Evolutionary conservation across 352 stramenopile species (phyloP).

Genomic region (Globisporangium cystogenes): DNA sequence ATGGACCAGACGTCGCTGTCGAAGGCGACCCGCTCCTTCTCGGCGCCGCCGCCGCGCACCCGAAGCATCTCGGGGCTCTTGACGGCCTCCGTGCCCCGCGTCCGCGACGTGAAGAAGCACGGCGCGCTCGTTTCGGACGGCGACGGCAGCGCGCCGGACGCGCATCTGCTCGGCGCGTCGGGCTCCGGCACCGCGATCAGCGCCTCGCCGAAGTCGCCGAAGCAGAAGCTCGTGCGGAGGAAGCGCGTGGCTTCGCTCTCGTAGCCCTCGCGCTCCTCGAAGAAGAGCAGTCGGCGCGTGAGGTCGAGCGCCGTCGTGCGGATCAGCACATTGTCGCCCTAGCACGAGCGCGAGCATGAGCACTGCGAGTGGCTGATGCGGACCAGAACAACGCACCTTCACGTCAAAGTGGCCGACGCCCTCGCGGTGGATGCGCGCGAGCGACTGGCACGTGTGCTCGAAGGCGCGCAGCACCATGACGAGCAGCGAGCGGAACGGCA

Average conservation of each 20-base stretch:
- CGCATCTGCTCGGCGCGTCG: no score
- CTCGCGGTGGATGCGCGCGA: slow-evolving; percentile 34
- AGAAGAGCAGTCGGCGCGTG: slow-evolving; percentile 25
- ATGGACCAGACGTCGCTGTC: slow-evolving; percentile 69
- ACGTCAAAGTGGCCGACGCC: slow-evolving; percentile 63
- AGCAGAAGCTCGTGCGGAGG: slow-evolving; percentile 31
- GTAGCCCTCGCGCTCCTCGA: slow-evolving; percentile 16
- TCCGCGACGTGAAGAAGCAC: slow-evolving; percentile 27
- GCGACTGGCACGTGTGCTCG: slow-evolving; percentile 23
- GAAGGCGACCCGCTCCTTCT: slow-evolving; percentile 23
- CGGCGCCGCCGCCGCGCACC: slow-evolving; percentile 28
- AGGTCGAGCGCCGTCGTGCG: slow-evolving; percentile 26
- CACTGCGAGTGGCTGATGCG: no score
- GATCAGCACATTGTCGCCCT: slow-evolving; percentile 66
- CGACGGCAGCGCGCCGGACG: slow-evolving; percentile 4
- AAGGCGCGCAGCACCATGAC: slow-evolving; percentile 41
- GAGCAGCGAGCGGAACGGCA: slow-evolving; percentile 35
- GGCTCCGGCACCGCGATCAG: slow-evolving; percentile 21
- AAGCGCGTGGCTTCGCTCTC: slow-evolving; percentile 5
- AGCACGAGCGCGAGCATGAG: neutral
- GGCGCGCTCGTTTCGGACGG: neutral
- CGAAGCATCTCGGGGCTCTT: slow-evolving; percentile 71
- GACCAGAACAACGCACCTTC: slow-evolving; percentile 36
- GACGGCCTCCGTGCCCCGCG: slow-evolving; percentile 68
- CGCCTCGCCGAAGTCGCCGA: slow-evolving; percentile 73